Base-by-base conservation (phyloP, 345 rosid genomes). In the Raphanus sativus region DNA sequence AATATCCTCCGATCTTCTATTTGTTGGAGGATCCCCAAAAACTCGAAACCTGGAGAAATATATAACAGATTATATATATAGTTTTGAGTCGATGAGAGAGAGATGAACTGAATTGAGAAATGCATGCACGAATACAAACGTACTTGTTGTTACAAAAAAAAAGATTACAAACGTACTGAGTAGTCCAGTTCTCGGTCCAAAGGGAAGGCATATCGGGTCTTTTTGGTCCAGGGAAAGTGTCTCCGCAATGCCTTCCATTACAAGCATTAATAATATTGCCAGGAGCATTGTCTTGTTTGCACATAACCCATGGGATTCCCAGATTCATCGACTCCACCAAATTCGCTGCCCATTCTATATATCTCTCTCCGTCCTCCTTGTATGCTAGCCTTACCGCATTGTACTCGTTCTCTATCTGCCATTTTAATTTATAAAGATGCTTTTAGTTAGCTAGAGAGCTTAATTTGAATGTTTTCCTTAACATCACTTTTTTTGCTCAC, bases 171-270 rank as follows among this genome's bases (percentile, higher is more conserved):
- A 21, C 98, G 84, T 63, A 92, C 96, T 92, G 96, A 56, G 98
- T 89, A 67, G 98, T 95, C 98, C 99, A 95, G 73, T 95, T 95
- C 84, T 92, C 99, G 1, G 99, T 95, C 98, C 98, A 95, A 15
- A 95, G 29, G 33, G 83, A 54, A 13, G 99, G 99, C 76, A 93
- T 95, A 82, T 89, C 10, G 1, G 87, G 90, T 52, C 7, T 84
- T 77, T 95, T 95, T 9, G 98, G 99, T 62, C 99, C 98, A 1
- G 79, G 74, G 83, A 90, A 96, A 24, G 99, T 93, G 70, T 96
- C 98, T 1, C 97, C 99, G 10, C 99, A 95, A 63, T 93, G 92
- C 84, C 97, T 88, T 82, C 99, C 99, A 38, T 95, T 95, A 89
- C 99, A 95, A 2, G 98, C 78, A 65, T 95, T 91, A 75, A 95